These are phyloP conservation scores for Magnolia kwangsiensis DNA, from an alignment of 164 flowering plant genomes.

Conservation along the genomic window DNA sequence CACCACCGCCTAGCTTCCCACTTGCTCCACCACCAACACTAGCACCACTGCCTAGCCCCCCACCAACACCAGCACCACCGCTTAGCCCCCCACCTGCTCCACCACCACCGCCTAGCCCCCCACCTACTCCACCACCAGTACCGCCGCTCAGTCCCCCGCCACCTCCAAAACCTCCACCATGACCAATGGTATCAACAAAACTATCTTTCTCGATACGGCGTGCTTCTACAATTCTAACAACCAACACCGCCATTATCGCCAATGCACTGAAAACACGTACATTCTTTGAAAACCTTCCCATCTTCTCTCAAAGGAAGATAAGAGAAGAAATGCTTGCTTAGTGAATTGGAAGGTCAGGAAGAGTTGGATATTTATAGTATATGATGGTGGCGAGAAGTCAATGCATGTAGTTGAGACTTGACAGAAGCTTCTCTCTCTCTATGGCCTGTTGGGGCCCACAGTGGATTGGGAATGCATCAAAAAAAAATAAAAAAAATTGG, in stretches of 20 bases:
- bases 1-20: slow-evolving; percentile 1
- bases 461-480: too few species aligned
- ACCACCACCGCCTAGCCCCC: not conserved
- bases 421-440: not conserved
- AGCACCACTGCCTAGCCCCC: slow-evolving; percentile 3
- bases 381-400: not conserved
- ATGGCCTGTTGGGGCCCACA: too few species aligned
- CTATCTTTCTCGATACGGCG: slow-evolving; percentile 9
- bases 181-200: slow-evolving; percentile 1
- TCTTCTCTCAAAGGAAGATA: not conserved
- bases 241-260: slow-evolving; percentile 5
- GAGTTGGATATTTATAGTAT: slow-evolving; percentile 5
- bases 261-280: not conserved
- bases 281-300: slow-evolving; percentile 15
- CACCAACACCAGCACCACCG: not conserved
- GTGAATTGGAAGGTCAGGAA: not conserved
- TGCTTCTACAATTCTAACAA: slow-evolving; percentile 18
- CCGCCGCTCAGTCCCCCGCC: not conserved
- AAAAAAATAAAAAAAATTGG: too few species aligned
- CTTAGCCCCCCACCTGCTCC: not conserved
- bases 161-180: not conserved
- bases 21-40: slow-evolving; percentile 11
- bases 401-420: slow-evolving; percentile 8
- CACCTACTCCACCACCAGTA: not conserved
- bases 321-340: not conserved